Conservation (phyloP, 306 rosid species). For the Ormosia semicastrata region DNA sequence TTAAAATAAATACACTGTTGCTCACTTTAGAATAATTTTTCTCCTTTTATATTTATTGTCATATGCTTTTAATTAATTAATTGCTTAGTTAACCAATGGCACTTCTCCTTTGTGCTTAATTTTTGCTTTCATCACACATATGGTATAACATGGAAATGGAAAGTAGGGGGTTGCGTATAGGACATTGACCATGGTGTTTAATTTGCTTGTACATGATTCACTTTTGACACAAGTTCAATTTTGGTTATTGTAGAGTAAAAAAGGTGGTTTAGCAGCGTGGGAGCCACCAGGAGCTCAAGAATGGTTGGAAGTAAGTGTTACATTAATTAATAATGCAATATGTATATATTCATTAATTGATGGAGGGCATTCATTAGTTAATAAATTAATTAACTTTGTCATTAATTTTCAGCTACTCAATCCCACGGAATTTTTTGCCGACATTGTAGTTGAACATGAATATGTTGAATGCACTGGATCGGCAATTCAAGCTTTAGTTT, state of each 20-base stretch:
- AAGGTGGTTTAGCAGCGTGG: constrained; percentile 80
- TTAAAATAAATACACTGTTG: too few relatives aligned
- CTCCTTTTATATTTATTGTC: neutral
- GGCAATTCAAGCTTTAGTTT: constrained; percentile 43
- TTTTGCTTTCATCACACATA: neutral
- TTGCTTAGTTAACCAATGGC: neutral
- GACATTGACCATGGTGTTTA: neutral
- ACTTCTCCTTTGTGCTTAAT: neutral
- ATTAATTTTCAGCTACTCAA: constrained; percentile 32
- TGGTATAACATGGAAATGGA: neutral
- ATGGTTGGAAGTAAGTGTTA: constrained; percentile 63
- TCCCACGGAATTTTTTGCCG: constrained; percentile 40
- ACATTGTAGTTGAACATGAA: constrained; percentile 44
- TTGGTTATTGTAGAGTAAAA: constrained; percentile 52
- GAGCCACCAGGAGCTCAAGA: constrained; percentile 60
- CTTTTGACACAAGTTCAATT: neutral
- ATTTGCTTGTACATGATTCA: neutral
- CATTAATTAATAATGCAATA: neutral
- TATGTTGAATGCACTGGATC: constrained; percentile 57
- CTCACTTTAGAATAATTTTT: too few relatives aligned
- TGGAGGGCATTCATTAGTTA: neutral
- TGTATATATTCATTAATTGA: neutral
- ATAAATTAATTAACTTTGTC: neutral
- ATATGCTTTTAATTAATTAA: neutral
- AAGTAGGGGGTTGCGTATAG: neutral